phyloP scores from a whole-genome alignment of 2,329 filamentous ascomycete genomes.

The Trichoderma guizhouense region DNA sequence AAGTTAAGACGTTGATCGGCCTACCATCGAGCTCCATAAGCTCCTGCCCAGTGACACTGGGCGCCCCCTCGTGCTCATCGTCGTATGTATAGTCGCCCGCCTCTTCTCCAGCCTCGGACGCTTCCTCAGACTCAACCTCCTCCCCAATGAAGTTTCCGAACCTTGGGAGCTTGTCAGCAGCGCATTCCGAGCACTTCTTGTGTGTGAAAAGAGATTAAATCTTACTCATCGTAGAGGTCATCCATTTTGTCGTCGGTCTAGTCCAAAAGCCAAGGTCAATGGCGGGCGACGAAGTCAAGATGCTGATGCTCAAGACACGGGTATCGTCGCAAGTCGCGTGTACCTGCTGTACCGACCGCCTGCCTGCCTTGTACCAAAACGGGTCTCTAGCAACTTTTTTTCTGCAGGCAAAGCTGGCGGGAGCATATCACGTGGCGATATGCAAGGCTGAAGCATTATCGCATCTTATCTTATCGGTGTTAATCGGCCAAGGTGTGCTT shows the following conservation, averaged over 20 bases:
- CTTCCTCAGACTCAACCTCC: conserved; percentile 78
- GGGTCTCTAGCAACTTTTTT: conserved; percentile 23
- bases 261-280: conserved; percentile 21
- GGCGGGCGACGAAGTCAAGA: conserved; percentile 21
- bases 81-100: conserved; percentile 78
- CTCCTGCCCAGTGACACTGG: conserved; percentile 68
- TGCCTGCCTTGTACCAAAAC: conserved; percentile 12
- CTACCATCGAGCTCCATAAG: conserved; percentile 89
- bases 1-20: conserved; percentile 20
- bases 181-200: background rate
- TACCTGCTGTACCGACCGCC: conserved; percentile 10
- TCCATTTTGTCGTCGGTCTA: conserved; percentile 60
- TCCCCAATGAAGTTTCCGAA: conserved; percentile 99
- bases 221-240: conserved; percentile 93
- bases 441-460: conserved; percentile 15
- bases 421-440: conserved; percentile 20
- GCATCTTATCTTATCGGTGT: background rate
- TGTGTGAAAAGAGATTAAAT: background rate
- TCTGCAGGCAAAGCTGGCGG: background rate
- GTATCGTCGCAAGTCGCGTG: conserved; percentile 20
- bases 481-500: background rate
- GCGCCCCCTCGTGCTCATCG: conserved; percentile 64
- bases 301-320: conserved; percentile 18
- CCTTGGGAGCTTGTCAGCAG: conserved; percentile 43
- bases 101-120: conserved; percentile 73